Conservation (phyloP, 228 moss, liverwort and hornwort species). For the Sphagnum magellanicum region DNA sequence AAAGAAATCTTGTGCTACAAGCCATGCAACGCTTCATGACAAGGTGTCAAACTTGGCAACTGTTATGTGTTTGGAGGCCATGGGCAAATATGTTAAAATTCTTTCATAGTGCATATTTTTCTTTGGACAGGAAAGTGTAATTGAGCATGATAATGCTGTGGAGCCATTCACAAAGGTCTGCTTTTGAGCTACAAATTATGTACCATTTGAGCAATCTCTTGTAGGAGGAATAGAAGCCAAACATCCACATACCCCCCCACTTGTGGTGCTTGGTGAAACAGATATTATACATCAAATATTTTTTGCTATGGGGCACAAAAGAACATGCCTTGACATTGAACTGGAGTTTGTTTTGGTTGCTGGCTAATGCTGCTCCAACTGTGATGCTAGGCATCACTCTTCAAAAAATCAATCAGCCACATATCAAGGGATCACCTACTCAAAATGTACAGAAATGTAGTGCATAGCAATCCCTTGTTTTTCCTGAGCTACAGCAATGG, state of each 20-base stretch:
- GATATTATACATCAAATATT: neutral
- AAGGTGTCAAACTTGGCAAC: neutral
- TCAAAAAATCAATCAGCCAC: slow-evolving; percentile 11
- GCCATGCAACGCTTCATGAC: neutral
- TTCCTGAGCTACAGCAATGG: slow-evolving; percentile 19
- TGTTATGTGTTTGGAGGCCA: neutral
- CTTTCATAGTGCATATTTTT: neutral
- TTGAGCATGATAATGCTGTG: slow-evolving; percentile 13
- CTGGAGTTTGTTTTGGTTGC: too few species aligned
- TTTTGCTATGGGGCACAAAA: neutral
- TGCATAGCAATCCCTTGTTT: slow-evolving; percentile 9
- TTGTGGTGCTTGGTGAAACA: neutral
- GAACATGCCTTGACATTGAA: neutral
- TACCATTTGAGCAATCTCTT: neutral
- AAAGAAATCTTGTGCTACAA: neutral
- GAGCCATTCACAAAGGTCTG: slow-evolving; percentile 26
- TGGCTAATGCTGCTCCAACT: too few species aligned
- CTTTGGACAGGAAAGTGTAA: slow-evolving; percentile 13
- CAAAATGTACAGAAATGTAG: neutral
- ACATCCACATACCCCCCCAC: neutral
- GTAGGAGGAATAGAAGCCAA: neutral
- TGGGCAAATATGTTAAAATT: neutral
- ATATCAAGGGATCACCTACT: neutral
- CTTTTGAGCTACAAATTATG: neutral
- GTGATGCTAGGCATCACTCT: slow-evolving; percentile 13